Base-by-base conservation (phyloP, 306 rosid genomes). In the Lagenaria siceraria region DNA sequence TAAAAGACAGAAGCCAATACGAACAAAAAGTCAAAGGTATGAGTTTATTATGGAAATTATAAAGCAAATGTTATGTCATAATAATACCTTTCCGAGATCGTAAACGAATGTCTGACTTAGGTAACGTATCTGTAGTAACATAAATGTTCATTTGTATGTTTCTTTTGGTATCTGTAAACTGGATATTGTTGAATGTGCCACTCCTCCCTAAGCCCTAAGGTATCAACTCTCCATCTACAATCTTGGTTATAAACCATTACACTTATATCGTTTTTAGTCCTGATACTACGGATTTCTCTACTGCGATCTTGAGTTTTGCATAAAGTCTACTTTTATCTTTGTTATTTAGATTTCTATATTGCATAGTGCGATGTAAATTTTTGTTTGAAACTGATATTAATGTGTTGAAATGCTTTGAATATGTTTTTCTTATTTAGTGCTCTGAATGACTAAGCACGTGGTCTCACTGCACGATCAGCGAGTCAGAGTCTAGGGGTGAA, bases 1-100 rank as follows among this genome's bases (percentile, higher is more conserved):
- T 96, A 93, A 92, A 92, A 86, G 98, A 96, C 71, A 86, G 82
- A 29, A 88, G 88, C 83, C 79, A 83, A 63, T 96, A 96, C 68
- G 97, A 92, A 73, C 89, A 96, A 80, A 92, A 92, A 86, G 98
- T 96, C 73, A 96, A 90, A 92, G 99, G 99, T 92, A 70, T 77
- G 80, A 75, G 10, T 84, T 53, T 12, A 24, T 75, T 9, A 40
- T 40, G 7, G 14, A 9, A 64, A 35, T 19, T 17, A 33, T 35
- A 18, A 2, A 33, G 9, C 13, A 35, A 35, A 35, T 35, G 72
- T 36, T 35, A 33, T 33, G 36, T 33, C 36, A 33, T 33, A 33
- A 33, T 33, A 33, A 33, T 33, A 4, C 36, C 36, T 3, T 33
- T 0, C 5, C 36, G 5, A 33, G 36, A 33, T 33, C 36, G 36